A percentile compares a stretch with the other conserved stretches of the same genome.
Conservation (phyloP, 2,329 filamentous ascomycete species). For the Aspergillus piperis region DNA sequence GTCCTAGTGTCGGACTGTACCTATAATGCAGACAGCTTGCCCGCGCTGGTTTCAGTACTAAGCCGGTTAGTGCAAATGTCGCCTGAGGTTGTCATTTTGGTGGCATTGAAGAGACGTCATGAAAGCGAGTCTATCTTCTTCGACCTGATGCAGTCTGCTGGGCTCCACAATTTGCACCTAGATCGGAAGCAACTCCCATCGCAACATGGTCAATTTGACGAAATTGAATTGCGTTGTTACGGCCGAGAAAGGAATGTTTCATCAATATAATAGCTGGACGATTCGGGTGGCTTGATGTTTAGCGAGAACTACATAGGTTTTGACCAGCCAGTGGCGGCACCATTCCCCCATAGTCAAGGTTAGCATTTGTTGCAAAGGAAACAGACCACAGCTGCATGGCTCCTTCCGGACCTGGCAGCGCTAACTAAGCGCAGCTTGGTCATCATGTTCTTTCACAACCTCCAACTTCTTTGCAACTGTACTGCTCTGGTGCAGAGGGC, state of each 20-base stretch:
- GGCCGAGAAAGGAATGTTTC: slow-evolving; percentile 13
- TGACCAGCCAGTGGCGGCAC: background rate
- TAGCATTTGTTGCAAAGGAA: background rate
- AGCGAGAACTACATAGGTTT: background rate
- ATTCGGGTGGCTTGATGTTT: too few species aligned
- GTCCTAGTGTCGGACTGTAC: slow-evolving; percentile 71
- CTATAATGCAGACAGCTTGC: slow-evolving; percentile 69
- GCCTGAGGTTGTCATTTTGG: slow-evolving; percentile 54
- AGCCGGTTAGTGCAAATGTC: slow-evolving; percentile 49
- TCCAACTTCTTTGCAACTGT: background rate
- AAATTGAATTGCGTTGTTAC: slow-evolving; percentile 44
- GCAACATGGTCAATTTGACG: slow-evolving; percentile 37
- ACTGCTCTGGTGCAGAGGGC: background rate
- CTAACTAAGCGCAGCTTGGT: background rate
- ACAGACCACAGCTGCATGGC: background rate
- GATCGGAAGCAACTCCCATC: slow-evolving; percentile 39
- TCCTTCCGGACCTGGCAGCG: background rate
- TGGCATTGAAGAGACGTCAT: slow-evolving; percentile 69
- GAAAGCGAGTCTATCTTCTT: slow-evolving; percentile 68
- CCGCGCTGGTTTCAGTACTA: slow-evolving; percentile 62
- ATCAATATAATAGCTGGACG: background rate
- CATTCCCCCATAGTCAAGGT: background rate
- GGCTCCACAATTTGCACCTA: slow-evolving; percentile 37
- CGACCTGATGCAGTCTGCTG: slow-evolving; percentile 54
- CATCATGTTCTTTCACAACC: background rate